These are phyloP conservation scores for Schoenoplectus triqueter DNA, from an alignment of 202 grass and related monocot species.

Conservation along the genomic window DNA sequence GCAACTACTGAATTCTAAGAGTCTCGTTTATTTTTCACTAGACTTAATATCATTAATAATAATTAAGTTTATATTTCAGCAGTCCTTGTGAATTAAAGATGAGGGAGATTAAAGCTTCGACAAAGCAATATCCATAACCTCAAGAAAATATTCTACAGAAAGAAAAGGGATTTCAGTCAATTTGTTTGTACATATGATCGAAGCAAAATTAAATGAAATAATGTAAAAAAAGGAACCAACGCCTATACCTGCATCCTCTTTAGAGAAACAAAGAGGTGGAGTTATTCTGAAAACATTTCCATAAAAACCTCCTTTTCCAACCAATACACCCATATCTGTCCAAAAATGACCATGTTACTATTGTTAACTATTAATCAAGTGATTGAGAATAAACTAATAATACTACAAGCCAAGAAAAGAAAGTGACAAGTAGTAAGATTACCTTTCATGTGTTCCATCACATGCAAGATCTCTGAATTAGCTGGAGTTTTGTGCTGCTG, in stretches of 20 bases:
- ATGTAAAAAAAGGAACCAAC: neutral
- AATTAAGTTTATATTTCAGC: no score
- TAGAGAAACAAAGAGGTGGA: slow-evolving; percentile 83
- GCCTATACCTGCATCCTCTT: slow-evolving; percentile 77
- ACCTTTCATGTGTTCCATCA: slow-evolving; percentile 90
- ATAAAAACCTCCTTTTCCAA: slow-evolving; percentile 85
- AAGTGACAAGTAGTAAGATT: slow-evolving; percentile 35
- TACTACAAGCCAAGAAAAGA: neutral
- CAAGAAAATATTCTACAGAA: slow-evolving; percentile 70
- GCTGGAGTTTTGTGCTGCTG: slow-evolving; percentile 74
- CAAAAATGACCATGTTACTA: neutral
- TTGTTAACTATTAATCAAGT: neutral
- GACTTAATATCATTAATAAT: no score
- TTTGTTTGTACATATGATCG: neutral
- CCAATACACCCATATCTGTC: slow-evolving; percentile 83
- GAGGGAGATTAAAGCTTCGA: slow-evolving; percentile 63
- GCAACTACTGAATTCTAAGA: no score
- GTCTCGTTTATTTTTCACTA: no score
- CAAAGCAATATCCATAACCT: slow-evolving; percentile 62
- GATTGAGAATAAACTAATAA: neutral
- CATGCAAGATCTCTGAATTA: slow-evolving; percentile 67
- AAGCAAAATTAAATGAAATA: neutral
- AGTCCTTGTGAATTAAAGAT: neutral
- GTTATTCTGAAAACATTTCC: slow-evolving; percentile 96
- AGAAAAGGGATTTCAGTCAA: slow-evolving; percentile 3